These are phyloP conservation scores for Aspergillus baeticus DNA, from an alignment of 495 filamentous ascomycete species.

Conservation along the genomic window DNA sequence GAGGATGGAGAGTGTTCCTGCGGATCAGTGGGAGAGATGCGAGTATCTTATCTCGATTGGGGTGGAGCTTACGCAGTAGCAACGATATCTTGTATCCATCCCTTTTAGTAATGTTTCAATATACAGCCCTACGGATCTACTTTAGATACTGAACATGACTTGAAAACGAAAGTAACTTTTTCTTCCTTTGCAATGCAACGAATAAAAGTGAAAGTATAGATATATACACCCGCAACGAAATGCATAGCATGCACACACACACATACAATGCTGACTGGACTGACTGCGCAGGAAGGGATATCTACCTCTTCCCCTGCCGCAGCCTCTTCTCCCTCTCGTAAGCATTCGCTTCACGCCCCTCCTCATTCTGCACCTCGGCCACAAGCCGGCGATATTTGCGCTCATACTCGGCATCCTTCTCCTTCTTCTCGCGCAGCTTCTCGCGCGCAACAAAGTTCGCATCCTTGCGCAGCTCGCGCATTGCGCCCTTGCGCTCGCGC, in stretches of 20 bases:
- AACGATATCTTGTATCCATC: too few relatives aligned
- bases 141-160: neutral
- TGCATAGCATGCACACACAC: neutral
- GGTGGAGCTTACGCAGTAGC: constrained; percentile 46
- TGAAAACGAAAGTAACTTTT: neutral
- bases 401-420: constrained; percentile 85
- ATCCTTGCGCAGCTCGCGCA: constrained; percentile 93
- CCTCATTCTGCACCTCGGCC: constrained; percentile 92
- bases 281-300: neutral
- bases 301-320: constrained; percentile 57
- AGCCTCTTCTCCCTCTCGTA: constrained; percentile 83
- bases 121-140: too few relatives aligned
- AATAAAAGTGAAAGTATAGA: neutral
- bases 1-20: constrained; percentile 56
- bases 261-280: neutral
- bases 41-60: constrained; percentile 54
- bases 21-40: constrained; percentile 49
- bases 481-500: constrained; percentile 89
- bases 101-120: too few relatives aligned
- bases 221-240: constrained; percentile 6
- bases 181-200: neutral
- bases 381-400: constrained; percentile 89
- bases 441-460: constrained; percentile 87
- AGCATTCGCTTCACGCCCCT: constrained; percentile 78
- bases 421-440: constrained; percentile 87